Evolutionary conservation across 768 basidiomycete genomes (phyloP), one percentile per base, ranked within the genome.

Genomic region (Pleurotus salmoneostramineus): DNA sequence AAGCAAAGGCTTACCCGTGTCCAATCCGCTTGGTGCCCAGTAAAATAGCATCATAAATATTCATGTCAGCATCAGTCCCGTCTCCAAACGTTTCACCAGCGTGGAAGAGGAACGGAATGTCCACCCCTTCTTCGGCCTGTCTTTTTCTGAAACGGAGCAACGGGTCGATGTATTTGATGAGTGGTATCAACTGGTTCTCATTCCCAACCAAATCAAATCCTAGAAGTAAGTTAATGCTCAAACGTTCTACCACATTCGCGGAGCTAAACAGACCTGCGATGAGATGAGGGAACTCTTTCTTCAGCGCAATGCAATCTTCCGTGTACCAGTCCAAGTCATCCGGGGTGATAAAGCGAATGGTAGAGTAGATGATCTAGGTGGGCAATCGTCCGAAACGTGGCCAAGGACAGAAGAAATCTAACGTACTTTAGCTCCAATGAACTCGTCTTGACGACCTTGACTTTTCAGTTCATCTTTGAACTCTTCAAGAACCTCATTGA

Each of bases 131-230:
- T 59, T 84, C 81, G 51, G 81, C 74, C 63, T 83, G 80, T 27
- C 81, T 80, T 49, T 78, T 70, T 33, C 77, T 72, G 72, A 91
- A 92, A 44, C 71, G 73, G 4, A 87, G 68, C 5, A 93, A 74
- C 7, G 80, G 79, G 35, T 82, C 79, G 32, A 84, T 66, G 66
- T 91, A 91, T 64, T 88, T 71, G 27, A 77, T 80, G 40, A 90
- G 74, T 14, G 88, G 87, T 42, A 72, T 76, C 21, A 82, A 63
- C 5, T 69, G 71, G 64, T 91, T 84, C 64, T 92, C 89, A 48
- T 86, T 77, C 3, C 89, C 89, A n/a, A 91, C 89, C 15, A 92
- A 77, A 71, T 92, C 90, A 63, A 91, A 93, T 2, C 88, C 89
- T 88, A 57, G 3, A 17, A 27, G 7, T 15, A 48, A 58, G 14